Conservation (phyloP, 1,284 basidiomycete genomes). For the Polyporus tsugae region DNA sequence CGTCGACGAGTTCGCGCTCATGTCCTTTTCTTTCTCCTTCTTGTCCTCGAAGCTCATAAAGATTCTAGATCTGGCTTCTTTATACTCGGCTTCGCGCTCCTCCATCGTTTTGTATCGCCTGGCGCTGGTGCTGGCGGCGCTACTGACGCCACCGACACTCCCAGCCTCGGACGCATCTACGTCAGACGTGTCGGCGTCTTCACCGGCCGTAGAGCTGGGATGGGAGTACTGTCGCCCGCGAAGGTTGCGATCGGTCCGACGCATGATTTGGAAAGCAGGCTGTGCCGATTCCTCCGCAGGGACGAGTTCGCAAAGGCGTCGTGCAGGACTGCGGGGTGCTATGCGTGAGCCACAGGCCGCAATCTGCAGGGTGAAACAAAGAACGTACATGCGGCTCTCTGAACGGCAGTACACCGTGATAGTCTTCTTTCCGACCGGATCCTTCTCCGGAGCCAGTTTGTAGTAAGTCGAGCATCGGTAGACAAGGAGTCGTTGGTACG, state of each 20-base stretch:
- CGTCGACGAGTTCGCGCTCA: slow-evolving; percentile 79
- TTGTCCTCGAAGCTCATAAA: slow-evolving; percentile 84
- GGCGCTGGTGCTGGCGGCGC: slow-evolving; percentile 60
- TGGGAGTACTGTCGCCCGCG: slow-evolving; percentile 56
- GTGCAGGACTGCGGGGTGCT: slow-evolving; percentile 59
- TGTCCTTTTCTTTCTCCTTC: slow-evolving; percentile 75
- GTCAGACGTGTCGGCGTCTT: slow-evolving; percentile 79
- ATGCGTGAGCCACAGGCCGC: slow-evolving; percentile 15
- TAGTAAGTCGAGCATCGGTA: slow-evolving; percentile 86
- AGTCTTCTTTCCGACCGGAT: slow-evolving; percentile 67
- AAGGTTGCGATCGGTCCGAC: slow-evolving; percentile 62
- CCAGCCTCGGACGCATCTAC: slow-evolving; percentile 80
- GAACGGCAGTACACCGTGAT: slow-evolving; percentile 62
- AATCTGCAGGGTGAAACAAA: neutral
- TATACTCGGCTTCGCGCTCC: slow-evolving; percentile 84
- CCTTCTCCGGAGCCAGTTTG: slow-evolving; percentile 70
- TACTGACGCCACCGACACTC: slow-evolving; percentile 74
- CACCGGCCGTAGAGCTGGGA: slow-evolving; percentile 71
- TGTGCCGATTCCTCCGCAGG: slow-evolving; percentile 73
- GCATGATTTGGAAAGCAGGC: slow-evolving; percentile 87
- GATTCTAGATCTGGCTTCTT: slow-evolving; percentile 82
- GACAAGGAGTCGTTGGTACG: slow-evolving; percentile 84
- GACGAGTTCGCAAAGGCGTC: slow-evolving; percentile 78
- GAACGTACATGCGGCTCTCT: slow-evolving; percentile 78
- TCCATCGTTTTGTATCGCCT: slow-evolving; percentile 80